Evolutionary conservation across 2,329 filamentous ascomycete species (phyloP).

Genomic region (Erysiphe neolycopersici): DNA sequence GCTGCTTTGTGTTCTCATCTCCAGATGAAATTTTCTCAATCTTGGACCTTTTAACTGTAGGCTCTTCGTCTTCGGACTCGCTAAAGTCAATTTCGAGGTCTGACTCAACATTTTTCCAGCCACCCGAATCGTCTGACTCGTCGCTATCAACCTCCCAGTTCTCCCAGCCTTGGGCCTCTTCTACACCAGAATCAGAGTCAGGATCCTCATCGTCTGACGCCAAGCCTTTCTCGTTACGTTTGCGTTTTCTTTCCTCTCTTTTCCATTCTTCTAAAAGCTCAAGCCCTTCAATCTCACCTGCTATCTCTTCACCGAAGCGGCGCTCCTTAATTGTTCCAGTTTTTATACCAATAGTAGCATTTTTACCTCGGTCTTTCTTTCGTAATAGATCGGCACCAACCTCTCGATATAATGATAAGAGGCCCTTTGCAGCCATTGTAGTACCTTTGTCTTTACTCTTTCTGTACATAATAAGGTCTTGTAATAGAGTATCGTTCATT

Average conservation of each 20-base stretch:
- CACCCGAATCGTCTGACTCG: constrained; percentile 44
- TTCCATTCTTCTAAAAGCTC: constrained; percentile 87
- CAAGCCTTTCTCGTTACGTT: constrained; percentile 35
- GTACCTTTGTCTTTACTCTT: constrained; percentile 97
- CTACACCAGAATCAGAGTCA: constrained; percentile 23
- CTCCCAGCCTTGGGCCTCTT: constrained; percentile 8
- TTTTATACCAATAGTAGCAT: constrained; percentile 59
- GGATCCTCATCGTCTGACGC: constrained; percentile 29
- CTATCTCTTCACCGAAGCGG: constrained; percentile 58
- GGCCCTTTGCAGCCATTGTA: constrained; percentile 93
- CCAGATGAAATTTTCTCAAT: constrained; percentile 16
- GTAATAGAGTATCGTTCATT: constrained; percentile 84
- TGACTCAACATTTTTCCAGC: constrained; percentile 76
- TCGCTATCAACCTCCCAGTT: constrained; percentile 17
- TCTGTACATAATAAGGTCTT: constrained; percentile 84
- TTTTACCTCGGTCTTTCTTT: constrained; percentile 76
- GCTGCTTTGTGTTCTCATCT: constrained; percentile 16
- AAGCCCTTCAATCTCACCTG: constrained; percentile 68
- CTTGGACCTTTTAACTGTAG: constrained; percentile 37
- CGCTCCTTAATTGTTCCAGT: constrained; percentile 48
- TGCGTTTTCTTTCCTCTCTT: constrained; percentile 61
- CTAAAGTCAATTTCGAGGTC: constrained; percentile 55
- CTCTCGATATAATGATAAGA: constrained; percentile 75
- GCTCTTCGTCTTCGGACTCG: constrained; percentile 50
- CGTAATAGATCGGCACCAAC: constrained; percentile 70